These are phyloP conservation scores for Cladosporium sp. DNA, from an alignment of 2,329 filamentous ascomycete species.

Conservation along the genomic window DNA sequence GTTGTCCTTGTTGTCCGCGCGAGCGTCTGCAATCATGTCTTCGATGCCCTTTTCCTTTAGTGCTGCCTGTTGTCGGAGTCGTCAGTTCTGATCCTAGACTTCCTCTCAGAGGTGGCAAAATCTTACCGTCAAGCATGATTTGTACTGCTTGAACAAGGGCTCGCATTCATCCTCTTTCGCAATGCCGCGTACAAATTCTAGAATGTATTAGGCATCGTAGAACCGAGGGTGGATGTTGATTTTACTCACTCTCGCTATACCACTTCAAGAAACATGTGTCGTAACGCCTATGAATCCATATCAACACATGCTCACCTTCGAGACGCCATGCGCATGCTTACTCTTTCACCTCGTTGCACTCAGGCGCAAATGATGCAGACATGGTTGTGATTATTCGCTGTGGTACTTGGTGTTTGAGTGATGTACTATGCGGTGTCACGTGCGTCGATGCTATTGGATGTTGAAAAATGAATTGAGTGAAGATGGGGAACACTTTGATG, in stretches of 20 bases:
- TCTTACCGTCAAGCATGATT: slow-evolving; percentile 75
- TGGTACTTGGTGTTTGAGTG: neutral
- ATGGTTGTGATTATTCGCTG: slow-evolving; percentile 51
- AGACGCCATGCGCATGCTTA: slow-evolving; percentile 45
- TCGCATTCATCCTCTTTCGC: slow-evolving; percentile 85
- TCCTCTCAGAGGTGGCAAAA: neutral
- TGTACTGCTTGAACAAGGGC: slow-evolving; percentile 83
- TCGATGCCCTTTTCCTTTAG: slow-evolving; percentile 90
- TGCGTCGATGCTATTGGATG: neutral
- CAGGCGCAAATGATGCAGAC: slow-evolving; percentile 91
- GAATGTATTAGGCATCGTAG: neutral
- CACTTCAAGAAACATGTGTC: slow-evolving; percentile 98
- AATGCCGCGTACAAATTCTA: slow-evolving; percentile 83
- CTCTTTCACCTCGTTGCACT: slow-evolving; percentile 97
- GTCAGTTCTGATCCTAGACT: neutral
- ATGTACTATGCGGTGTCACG: neutral
- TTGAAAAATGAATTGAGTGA: neutral
- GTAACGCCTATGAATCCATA: slow-evolving; percentile 67
- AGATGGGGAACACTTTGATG: neutral
- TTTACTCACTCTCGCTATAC: slow-evolving; percentile 92
- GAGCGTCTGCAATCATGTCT: slow-evolving; percentile 85
- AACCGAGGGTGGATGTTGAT: neutral
- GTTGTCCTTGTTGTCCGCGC: slow-evolving; percentile 86
- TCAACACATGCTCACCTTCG: neutral
- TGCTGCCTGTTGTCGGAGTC: slow-evolving; percentile 64